Evolutionary conservation across 805 yeast species (phyloP).

Genomic region (Saccharomycopsis guyanensis): DNA sequence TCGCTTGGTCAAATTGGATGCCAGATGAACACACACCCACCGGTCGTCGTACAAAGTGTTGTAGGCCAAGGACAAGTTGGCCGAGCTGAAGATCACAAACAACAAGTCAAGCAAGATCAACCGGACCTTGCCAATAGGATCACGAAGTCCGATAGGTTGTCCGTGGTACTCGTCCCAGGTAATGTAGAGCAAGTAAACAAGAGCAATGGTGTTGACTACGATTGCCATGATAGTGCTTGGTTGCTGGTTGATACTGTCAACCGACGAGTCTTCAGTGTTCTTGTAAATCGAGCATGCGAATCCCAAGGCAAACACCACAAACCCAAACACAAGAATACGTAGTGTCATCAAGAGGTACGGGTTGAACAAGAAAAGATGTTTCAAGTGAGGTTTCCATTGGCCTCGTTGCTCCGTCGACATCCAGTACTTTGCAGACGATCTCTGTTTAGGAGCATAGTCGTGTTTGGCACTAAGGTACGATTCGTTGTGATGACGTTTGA

Average conservation of each 20-base stretch:
- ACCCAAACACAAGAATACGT: constrained; percentile 48
- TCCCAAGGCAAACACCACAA: constrained; percentile 64
- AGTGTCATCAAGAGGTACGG: constrained; percentile 77
- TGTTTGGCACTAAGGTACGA: constrained; percentile 21
- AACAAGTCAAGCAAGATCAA: constrained; percentile 75
- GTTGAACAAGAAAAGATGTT: constrained; percentile 56
- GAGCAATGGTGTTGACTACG: constrained; percentile 71
- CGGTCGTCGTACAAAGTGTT: constrained; percentile 69
- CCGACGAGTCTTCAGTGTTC: constrained; percentile 15
- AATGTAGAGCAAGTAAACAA: constrained; percentile 71
- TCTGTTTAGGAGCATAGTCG: constrained; percentile 32
- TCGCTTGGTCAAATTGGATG: not conserved
- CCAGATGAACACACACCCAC: constrained; percentile 59
- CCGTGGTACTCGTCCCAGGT: constrained; percentile 89
- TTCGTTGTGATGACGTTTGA: constrained; percentile 19
- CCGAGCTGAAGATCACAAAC: constrained; percentile 83
- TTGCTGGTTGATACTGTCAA: constrained; percentile 49
- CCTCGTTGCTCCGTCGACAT: constrained; percentile 54
- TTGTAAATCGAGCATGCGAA: constrained; percentile 55
- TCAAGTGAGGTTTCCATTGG: constrained; percentile 56
- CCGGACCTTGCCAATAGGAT: constrained; percentile 76
- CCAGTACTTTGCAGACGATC: constrained; percentile 61
- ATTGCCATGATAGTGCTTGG: constrained; percentile 93
- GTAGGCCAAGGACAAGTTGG: constrained; percentile 79
- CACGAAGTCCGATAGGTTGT: constrained; percentile 83